Base-by-base conservation (phyloP, 1,139 yeast species). In the Saccharomyces pastorianus region DNA sequence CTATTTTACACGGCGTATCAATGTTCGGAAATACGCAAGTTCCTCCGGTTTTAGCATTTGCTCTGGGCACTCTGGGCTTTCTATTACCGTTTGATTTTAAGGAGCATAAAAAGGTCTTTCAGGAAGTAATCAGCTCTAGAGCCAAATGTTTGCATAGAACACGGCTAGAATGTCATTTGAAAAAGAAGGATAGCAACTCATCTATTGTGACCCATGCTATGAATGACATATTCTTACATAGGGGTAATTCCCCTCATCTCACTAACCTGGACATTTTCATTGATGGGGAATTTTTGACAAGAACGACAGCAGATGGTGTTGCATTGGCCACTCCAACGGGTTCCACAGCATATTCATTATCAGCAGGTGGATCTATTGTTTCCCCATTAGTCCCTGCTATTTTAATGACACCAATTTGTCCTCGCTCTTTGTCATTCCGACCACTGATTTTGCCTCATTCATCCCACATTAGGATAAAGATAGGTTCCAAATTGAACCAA, bases 251-350 rank as follows among this genome's bases (percentile, higher is more conserved):
- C 51, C 96, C 97, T 1, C 93, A 88, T 67, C 76, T 91, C 60
- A 84, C 95, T 2, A 82, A 88, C 54, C 74, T 91, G 55, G 96
- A 91, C 62, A 84, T 91, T 17, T 82, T 76, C 61, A 84, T 90
- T 28, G 95, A 90, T 68, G 88, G 86, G 34, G 85, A 86, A 65
- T 85, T 84, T 64, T 75, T 91, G 55, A 91, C 99, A 9, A 81
- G 93, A 53, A 90, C 96, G 7, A 87, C 91, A 0, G 96, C 95
- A 0, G 98, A 91, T 69, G 98, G 98, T 23, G 80, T 91, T 14
- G 81, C 85, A 7, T 76, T 89, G 51, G 79, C 95, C 8, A 87
- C 97, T 0, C 98, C 98, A 9, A 91, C 98, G 0, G 98, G 98
- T 0, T 88, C 96, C 7, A 91, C 98, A 0, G 97, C 97, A 0